Conservation (phyloP, 2,329 filamentous ascomycete genomes). For the Parascedosporium putredinis region DNA sequence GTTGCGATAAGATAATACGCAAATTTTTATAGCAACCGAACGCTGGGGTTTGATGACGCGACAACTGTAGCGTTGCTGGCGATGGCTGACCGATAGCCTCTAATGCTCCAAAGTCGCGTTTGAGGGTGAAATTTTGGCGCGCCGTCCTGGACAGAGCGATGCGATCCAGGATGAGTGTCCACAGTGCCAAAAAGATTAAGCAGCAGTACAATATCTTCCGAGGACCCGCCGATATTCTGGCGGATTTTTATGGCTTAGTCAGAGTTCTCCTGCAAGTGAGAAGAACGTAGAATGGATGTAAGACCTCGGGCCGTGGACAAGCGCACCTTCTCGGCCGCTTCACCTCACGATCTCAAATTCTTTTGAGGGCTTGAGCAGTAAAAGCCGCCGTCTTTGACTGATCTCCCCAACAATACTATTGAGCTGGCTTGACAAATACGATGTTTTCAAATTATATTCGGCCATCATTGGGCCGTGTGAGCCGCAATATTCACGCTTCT, state of each 20-base stretch:
- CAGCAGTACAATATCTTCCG: no score
- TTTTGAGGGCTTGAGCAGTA: no score
- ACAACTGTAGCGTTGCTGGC: constrained; percentile 4
- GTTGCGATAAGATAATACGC: no score
- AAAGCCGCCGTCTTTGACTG: no score
- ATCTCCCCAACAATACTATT: neutral
- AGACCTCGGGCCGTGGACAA: constrained; percentile 3
- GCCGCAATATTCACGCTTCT: neutral
- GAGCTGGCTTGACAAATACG: neutral
- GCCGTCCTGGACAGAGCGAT: constrained; percentile 13
- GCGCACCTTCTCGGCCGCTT: no score
- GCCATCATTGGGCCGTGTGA: constrained; percentile 4
- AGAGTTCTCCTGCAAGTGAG: no score
- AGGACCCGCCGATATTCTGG: no score
- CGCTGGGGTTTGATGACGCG: neutral
- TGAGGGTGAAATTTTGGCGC: constrained; percentile 27
- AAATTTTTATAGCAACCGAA: no score
- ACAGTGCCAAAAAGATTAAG: no score
- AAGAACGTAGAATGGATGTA: neutral
- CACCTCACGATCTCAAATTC: no score
- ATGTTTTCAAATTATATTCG: constrained; percentile 5
- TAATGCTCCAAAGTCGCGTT: constrained; percentile 14
- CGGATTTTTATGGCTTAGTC: no score
- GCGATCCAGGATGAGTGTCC: no score
- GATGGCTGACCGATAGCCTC: constrained; percentile 7